Evolutionary conservation across 768 basidiomycete genomes (phyloP), one percentile per base, ranked within the genome.

Genomic region (Hygrophorus pudorinus): DNA sequence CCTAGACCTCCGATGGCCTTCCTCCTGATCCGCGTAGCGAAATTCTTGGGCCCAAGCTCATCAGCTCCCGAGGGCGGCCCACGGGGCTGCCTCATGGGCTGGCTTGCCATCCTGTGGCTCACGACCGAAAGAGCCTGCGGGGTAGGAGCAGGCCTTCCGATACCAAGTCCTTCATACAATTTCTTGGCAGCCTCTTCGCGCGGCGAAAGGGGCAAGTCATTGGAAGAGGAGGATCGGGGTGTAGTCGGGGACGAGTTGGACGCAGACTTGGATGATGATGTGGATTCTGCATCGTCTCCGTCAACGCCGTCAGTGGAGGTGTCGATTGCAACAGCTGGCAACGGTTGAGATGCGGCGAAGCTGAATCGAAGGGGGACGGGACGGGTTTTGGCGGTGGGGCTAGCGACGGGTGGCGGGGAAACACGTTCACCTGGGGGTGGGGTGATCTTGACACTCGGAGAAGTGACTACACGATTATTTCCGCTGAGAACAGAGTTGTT

Each of bases 111-210:
- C 70, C 79, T 76, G 68, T 72, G 65, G 61, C 65, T 72, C 56
- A 65, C 62, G 64, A 56, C 47, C 61, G 56, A 44, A 56, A 56
- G 43, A 60, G 60, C 52, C 41, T 59, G 60, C 43, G 67, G 57
- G 30, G 59, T 52, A 40, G 62, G 61, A 20, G 66, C 79, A 72
- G 24, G 50, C 46, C 86, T 75, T 31, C 86, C 85, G 44, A 90
- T 77, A n/a, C 88, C 85, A 32, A 92, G 73, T 31, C 88, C 88
- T 65, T 90, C 88, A 59, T 87, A 90, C 47, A 88, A 63, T 65
- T 85, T 87, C 76, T 87, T 90, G 32, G 81, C 62, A 9, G 79
- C 87, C 65, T 88, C 86, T 64, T 90, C 87, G 66, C 87, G 82
- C 59, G 83, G 82, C 64, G 85, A 86, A 53, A 89, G 77, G 44